These are phyloP conservation scores for Diutina scorzettiae DNA, from an alignment of 1,139 yeast species.

Conservation along the genomic window DNA sequence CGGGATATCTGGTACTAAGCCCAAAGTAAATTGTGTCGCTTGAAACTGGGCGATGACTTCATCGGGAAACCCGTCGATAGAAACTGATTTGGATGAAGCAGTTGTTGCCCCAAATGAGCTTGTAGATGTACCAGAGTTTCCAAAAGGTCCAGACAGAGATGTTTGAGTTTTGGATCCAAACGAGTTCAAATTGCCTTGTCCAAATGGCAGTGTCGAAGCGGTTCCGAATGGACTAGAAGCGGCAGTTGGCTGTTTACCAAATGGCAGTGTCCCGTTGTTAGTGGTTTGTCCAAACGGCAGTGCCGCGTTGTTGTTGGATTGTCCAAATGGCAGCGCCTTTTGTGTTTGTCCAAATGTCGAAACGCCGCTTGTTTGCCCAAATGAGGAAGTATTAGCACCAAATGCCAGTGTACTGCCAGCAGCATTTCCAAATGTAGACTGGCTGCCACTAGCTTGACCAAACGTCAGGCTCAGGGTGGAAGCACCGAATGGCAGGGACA, in stretches of 20 bases:
- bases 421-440: background rate
- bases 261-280: background rate
- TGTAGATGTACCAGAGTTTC: background rate
- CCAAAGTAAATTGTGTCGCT: background rate
- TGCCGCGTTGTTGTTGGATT: background rate
- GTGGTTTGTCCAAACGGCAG: background rate
- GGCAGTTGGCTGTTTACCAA: background rate
- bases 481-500: background rate
- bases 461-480: background rate
- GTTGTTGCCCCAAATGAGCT: background rate
- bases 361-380: background rate
- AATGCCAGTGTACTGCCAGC: slow-evolving; percentile 7
- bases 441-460: background rate
- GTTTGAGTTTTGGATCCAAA: no score
- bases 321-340: background rate
- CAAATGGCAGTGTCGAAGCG: no score
- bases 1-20: background rate
- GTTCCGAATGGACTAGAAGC: background rate
- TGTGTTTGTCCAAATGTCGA: background rate
- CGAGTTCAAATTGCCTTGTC: no score
- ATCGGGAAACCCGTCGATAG: no score
- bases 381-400: background rate
- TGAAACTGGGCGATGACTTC: slow-evolving; percentile 1
- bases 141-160: background rate
- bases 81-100: no score